These are phyloP conservation scores for Leonotis leonurus DNA, from an alignment of 257 asterid species.

Conservation along the genomic window DNA sequence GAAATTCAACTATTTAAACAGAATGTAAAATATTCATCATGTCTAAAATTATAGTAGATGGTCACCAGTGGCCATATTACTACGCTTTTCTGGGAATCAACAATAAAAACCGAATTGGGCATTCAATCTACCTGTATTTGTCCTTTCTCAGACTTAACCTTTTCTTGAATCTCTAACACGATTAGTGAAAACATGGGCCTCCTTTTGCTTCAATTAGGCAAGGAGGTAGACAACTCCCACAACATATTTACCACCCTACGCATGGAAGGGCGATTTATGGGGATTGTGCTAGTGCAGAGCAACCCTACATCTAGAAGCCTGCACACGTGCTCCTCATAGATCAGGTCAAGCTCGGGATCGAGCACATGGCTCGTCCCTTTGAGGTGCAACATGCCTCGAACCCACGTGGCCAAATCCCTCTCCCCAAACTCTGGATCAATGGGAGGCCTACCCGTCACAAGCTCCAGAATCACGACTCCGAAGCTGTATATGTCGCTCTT, in stretches of 20 bases:
- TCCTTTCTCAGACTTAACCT: not conserved
- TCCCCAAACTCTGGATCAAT: constrained; percentile 38
- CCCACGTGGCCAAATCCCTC: constrained; percentile 57
- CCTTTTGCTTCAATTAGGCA: constrained; percentile 18
- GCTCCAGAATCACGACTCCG: constrained; percentile 65
- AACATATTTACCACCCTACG: constrained; percentile 58
- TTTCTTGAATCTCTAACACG: not conserved
- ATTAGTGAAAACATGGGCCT: constrained; percentile 12
- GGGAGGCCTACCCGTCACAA: constrained; percentile 55
- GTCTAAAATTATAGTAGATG: not conserved
- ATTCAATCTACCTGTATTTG: not conserved
- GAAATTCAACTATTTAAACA: not conserved
- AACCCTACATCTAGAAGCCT: constrained; percentile 51
- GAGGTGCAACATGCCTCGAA: constrained; percentile 26
- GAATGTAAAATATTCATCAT: not conserved
- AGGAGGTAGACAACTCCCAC: constrained; percentile 31
- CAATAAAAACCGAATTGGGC: not conserved
- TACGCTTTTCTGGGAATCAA: not conserved
- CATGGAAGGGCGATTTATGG: constrained; percentile 74
- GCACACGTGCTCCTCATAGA: constrained; percentile 29
- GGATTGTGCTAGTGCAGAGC: constrained; percentile 45
- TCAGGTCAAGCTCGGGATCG: constrained; percentile 41
- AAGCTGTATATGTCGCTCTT: constrained; percentile 80
- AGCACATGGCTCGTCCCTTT: constrained; percentile 39
- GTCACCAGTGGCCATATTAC: not conserved